Evolutionary conservation across 306 rosid genomes (phyloP).

Genomic region (Sesbania bispinosa): DNA sequence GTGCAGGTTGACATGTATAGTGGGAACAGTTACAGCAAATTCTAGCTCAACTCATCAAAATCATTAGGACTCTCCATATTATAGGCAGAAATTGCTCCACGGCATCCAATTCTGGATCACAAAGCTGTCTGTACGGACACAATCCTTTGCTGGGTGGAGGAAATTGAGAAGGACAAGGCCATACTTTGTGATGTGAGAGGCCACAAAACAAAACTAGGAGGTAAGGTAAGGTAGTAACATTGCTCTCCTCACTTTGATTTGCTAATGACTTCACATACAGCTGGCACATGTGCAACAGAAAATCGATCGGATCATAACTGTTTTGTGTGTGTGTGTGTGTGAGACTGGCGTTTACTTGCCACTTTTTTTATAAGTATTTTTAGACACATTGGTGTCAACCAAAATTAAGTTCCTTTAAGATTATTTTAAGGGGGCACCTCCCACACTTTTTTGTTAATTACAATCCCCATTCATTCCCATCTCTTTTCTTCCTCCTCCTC

Average conservation of each 20-base stretch:
- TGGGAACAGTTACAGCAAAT: constrained; percentile 36
- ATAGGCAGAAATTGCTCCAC: constrained; percentile 37
- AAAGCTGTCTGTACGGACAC: constrained; percentile 39
- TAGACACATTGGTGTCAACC: too few species aligned
- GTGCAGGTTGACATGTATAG: constrained; percentile 28
- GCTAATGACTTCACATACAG: neutral
- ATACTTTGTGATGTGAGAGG: neutral
- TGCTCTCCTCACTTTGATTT: neutral
- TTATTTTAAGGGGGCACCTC: too few species aligned
- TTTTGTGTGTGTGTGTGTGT: too few species aligned
- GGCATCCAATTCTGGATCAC: constrained; percentile 32
- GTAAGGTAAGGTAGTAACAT: neutral
- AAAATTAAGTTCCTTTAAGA: too few species aligned
- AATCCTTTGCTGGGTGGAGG: neutral
- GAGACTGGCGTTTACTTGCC: too few species aligned
- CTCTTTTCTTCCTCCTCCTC: too few species aligned
- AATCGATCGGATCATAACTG: too few species aligned
- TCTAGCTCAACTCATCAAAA: neutral
- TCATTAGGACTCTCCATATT: neutral
- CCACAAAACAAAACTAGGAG: neutral
- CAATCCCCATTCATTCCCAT: too few species aligned
- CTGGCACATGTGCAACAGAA: neutral
- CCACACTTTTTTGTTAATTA: too few species aligned
- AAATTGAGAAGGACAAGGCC: constrained; percentile 20
- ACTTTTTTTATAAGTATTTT: too few species aligned